Evolutionary conservation across 2,329 filamentous ascomycete species (phyloP), one percentile per base, ranked within the genome.

Genomic region (Gremmenia infestans): DNA sequence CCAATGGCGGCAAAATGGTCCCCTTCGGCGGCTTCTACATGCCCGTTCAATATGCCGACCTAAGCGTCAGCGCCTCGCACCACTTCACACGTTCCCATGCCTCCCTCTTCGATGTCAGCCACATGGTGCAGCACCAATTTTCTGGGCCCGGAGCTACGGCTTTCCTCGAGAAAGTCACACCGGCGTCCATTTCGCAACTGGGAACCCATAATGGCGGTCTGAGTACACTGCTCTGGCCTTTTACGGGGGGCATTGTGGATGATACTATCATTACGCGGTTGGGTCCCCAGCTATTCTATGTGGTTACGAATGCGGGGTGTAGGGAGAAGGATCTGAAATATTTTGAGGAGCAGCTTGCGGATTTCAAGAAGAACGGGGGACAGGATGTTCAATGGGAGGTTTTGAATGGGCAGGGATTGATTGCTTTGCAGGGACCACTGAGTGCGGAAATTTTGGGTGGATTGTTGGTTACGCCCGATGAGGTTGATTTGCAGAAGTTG

Each of bases 281-380:
- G n/a, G 81, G 78, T 25, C 78, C 81, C 54, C 82, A 91, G 56
- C 74, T 81, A 53, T 97, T 92, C 77, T 96, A 97, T 73, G 85
- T 97, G 56, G 94, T 99, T 59, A 96, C 92, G 61, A 99, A 99
- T 72, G 94, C 93, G 25, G 94, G 85, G 39, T 96, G 92, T 73
- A 81, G 91, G 53, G 87, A 91, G 48, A 97, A 97, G 76, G 93
- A 97, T 73, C 78, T 88, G 58, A 81, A 78, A 51, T 97, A 92
- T 72, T 74, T 99, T 19, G 77, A 77, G 46, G 77, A 82, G 57
- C 83, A 96, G 71, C 80, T 97, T 51, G 76, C 78, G 11, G 75
- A 75, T 47, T 86, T 83, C 72, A 75, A 76, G 61, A 74, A 78
- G 61, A 76, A 79, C 52, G 78, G 80, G 59, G 78, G 79, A 42